Percentiles rank a stretch among this genome's conserved stretches.
Evolutionary conservation across 1,284 basidiomycete genomes (phyloP).

Genomic region (Apiotrichum domesticum): DNA sequence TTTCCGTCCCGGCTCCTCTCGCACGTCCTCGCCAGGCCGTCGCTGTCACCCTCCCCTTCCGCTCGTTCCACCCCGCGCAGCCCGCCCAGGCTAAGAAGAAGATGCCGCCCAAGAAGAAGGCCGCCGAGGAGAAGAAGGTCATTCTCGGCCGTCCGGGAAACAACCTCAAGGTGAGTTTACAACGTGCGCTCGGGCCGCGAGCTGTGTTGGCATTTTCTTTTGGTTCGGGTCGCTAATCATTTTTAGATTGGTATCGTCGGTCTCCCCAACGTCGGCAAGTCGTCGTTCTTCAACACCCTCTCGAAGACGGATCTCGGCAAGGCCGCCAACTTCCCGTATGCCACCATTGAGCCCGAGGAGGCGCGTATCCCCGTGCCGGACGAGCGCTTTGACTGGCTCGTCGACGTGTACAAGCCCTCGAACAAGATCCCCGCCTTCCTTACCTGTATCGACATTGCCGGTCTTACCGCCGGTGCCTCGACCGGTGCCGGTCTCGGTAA

Average conservation of each 20-base stretch:
- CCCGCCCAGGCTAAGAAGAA: conserved; percentile 48
- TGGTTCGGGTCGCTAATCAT: background rate
- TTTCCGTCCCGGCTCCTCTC: background rate
- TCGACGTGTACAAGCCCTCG: conserved; percentile 81
- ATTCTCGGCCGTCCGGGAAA: conserved; percentile 84
- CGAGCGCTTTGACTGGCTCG: conserved; percentile 89
- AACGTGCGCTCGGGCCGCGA: no score
- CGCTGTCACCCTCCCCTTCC: background rate
- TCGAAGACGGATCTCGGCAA: conserved; percentile 90
- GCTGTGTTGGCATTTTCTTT: background rate
- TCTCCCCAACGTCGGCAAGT: conserved; percentile 89
- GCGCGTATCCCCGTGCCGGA: conserved; percentile 98
- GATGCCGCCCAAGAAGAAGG: conserved; percentile 76
- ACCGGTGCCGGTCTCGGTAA: conserved; percentile 98
- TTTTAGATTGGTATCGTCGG: conserved; percentile 91
- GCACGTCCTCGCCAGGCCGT: no score
- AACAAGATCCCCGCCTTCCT: conserved; percentile 87
- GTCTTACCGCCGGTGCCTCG: conserved; percentile 91
- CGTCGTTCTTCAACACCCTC: conserved; percentile 89
- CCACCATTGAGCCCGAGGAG: conserved; percentile 82
- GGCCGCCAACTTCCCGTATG: conserved; percentile 97
- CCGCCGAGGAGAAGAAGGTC: conserved; percentile 69
- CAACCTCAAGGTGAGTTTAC: conserved; percentile 53
- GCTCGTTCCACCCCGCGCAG: conserved; percentile 14
- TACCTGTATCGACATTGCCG: conserved; percentile 98